phyloP scores from a whole-genome alignment of 495 filamentous ascomycete species.

The Penicillium dipodomyicola region DNA sequence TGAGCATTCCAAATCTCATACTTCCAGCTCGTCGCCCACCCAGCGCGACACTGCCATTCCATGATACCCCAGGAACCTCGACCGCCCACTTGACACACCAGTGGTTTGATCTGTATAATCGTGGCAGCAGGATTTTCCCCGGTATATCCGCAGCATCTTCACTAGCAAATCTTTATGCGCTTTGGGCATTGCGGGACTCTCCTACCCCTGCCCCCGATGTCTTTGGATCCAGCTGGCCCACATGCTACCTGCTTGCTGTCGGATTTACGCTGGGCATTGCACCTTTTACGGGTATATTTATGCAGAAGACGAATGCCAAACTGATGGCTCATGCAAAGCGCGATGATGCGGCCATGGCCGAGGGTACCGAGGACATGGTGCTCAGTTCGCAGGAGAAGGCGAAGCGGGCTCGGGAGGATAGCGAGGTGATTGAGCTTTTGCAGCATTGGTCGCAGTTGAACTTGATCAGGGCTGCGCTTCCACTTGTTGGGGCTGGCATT shows the following conservation, averaged over 20 bases:
- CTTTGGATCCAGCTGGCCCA: slow-evolving; percentile 15
- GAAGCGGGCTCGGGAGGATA: slow-evolving; percentile 23
- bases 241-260: slow-evolving; percentile 25
- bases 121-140: slow-evolving; percentile 28
- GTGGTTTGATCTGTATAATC: slow-evolving; percentile 32
- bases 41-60: slow-evolving; percentile 10
- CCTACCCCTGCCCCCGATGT: slow-evolving; percentile 6
- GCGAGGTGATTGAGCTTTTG: slow-evolving; percentile 21
- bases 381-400: slow-evolving; percentile 21
- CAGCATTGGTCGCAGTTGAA: slow-evolving; percentile 26
- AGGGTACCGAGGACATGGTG: slow-evolving; percentile 20
- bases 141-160: slow-evolving; percentile 19
- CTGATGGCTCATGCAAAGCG: slow-evolving; percentile 27
- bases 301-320: slow-evolving; percentile 25
- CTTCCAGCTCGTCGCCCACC: slow-evolving; percentile 22
- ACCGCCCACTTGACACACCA: slow-evolving; percentile 28
- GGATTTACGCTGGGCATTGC: slow-evolving; percentile 30
- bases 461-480: slow-evolving; percentile 17
- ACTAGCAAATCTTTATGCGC: slow-evolving; percentile 32
- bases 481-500: slow-evolving; percentile 23
- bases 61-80: slow-evolving; percentile 19
- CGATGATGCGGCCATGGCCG: slow-evolving; percentile 20
- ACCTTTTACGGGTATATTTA: slow-evolving; percentile 32
- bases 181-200: slow-evolving; percentile 23
- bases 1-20: slow-evolving; percentile 28